Evolutionary conservation across 2,329 filamentous ascomycete species (phyloP).

Genomic region (Pseudogymnoascus sp.): DNA sequence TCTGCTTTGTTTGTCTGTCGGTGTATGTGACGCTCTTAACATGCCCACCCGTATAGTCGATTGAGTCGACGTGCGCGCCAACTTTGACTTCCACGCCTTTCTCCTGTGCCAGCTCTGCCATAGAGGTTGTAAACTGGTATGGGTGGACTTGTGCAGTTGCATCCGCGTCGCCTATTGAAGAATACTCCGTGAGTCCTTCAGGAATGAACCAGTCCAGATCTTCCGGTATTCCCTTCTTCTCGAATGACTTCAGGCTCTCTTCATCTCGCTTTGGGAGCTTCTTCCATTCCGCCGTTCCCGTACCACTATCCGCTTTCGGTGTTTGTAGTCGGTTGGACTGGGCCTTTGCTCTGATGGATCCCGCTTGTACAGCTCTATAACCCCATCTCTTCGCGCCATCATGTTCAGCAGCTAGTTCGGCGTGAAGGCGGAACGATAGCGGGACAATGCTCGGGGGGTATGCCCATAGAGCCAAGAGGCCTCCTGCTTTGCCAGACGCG

Average conservation of each 20-base stretch:
- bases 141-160: slow-evolving; percentile 73
- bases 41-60: slow-evolving; percentile 35
- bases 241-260: slow-evolving; percentile 10
- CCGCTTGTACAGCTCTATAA: slow-evolving; percentile 45
- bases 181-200: slow-evolving; percentile 58
- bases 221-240: slow-evolving; percentile 36
- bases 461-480: slow-evolving; percentile 79
- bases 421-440: slow-evolving; percentile 73
- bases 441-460: slow-evolving; percentile 76
- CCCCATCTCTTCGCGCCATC: slow-evolving; percentile 71
- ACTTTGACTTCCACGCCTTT: slow-evolving; percentile 52
- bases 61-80: slow-evolving; percentile 36
- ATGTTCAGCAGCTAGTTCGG: slow-evolving; percentile 70
- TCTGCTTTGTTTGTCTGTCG: slow-evolving; percentile 36
- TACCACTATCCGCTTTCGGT: slow-evolving; percentile 35
- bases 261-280: slow-evolving; percentile 27
- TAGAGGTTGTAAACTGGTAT: slow-evolving; percentile 74
- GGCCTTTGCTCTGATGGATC: slow-evolving; percentile 29
- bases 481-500: slow-evolving; percentile 87
- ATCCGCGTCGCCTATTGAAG: slow-evolving; percentile 70
- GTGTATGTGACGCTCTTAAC: slow-evolving; percentile 48
- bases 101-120: slow-evolving; percentile 64
- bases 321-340: slow-evolving; percentile 24
- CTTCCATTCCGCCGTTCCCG: slow-evolving; percentile 37
- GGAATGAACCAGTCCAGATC: slow-evolving; percentile 77